Evolutionary conservation across 2,329 filamentous ascomycete species (phyloP), one percentile per base, ranked within the genome.

Genomic region (Talaromyces funiculosus): DNA sequence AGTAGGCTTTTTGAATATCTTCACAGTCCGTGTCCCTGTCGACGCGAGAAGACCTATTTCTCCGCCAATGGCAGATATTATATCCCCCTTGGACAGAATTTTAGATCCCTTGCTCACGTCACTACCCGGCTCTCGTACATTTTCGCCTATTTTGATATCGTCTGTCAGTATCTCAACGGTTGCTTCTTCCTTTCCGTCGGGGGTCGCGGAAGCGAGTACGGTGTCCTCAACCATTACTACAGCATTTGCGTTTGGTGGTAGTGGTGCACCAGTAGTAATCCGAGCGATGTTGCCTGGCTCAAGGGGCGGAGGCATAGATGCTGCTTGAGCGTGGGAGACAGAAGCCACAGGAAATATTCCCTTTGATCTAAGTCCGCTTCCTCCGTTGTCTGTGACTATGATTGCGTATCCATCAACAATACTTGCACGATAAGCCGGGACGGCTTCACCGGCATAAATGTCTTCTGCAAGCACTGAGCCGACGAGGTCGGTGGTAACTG

Each of bases 191-290:
- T 81, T 82, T 0, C 87, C 90, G 66, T 96, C 90, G 0, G 89
- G 86, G 0, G 91, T 94, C 74, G 85, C 86, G 1, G 84, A 86
- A 62, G 84, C 85, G 4, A 99, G 79, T 0, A 87, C 77, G 0
- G 94, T 99, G 69, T 97, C 94, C 76, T 99, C 94, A 0, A 99
- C 94, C 91, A 95, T 97, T 51, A 97, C 88, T 4, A 99, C 92
- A 0, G 93, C 88, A 26, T 90, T 96, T 1, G 94, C 91, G 0
- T 92, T 91, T 0, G 87, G 86, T 1, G 94, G 94, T 0, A 99
- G 78, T 10, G 94, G 93, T 5, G 94, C 94, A 0, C 94, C 94
- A 0, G 94, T 99, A 0, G 94, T 99, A 67, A 99, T 96, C 51
- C 94, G 84, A 0, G 93, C 89, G 57, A 97, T 87, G 64, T 92